phyloP scores from a whole-genome alignment of 371 early-diverging fungal genomes.

The Nematocida sp. region DNA sequence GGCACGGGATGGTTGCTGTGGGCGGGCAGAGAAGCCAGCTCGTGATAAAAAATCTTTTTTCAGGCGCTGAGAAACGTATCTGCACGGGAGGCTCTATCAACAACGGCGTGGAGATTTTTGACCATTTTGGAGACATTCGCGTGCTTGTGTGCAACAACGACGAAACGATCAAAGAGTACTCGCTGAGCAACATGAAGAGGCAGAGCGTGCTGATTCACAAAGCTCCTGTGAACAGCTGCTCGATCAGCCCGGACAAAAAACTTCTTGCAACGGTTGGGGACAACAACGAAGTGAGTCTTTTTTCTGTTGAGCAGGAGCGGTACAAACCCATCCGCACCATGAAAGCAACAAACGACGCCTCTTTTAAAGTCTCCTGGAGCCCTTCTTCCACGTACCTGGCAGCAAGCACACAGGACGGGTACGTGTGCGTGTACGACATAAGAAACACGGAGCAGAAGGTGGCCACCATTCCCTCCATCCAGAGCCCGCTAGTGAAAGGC shows the following conservation, averaged over 20 bases:
- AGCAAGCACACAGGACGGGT: conserved; percentile 74
- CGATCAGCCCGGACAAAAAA: conserved; percentile 74
- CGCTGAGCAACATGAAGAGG: conserved; percentile 69
- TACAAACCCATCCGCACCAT: conserved; percentile 69
- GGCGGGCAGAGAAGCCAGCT: conserved; percentile 80
- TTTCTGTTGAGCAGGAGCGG: conserved; percentile 67
- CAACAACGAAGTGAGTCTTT: conserved; percentile 72
- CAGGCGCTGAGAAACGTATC: conserved; percentile 68
- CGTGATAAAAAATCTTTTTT: conserved; percentile 70
- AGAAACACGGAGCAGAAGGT: conserved; percentile 42
- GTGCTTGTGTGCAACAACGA: conserved; percentile 82
- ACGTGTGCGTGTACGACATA: conserved; percentile 71
- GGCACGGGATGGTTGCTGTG: conserved; percentile 72
- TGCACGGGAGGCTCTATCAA: conserved; percentile 77
- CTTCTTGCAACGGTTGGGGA: conserved; percentile 78
- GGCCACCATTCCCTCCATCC: conserved; percentile 50
- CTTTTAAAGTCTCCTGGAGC: conserved; percentile 76
- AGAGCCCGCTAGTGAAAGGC: conserved; percentile 53
- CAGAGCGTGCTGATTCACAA: conserved; percentile 66
- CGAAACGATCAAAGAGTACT: conserved; percentile 75
- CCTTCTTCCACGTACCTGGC: conserved; percentile 70
- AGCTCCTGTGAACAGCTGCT: conserved; percentile 65
- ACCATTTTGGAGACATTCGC: conserved; percentile 67
- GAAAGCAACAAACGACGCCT: conserved; percentile 67
- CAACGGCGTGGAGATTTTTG: conserved; percentile 74